Base-by-base conservation (phyloP, 2,329 filamentous ascomycete genomes). In the Thielaviopsis euricoi region DNA sequence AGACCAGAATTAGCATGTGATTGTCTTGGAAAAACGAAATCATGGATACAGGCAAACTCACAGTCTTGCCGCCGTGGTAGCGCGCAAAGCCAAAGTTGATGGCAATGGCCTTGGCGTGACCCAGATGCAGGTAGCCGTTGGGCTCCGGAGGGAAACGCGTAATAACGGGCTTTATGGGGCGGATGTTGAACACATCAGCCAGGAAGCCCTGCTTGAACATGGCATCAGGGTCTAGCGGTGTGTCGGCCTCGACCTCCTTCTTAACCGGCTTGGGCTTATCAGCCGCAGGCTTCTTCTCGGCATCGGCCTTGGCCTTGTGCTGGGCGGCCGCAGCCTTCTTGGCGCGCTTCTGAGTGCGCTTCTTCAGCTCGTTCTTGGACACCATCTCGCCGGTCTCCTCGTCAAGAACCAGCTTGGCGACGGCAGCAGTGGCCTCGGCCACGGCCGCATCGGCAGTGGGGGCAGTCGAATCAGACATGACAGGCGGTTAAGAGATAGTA, bases 31-130 rank as follows among this genome's bases (percentile, higher is more conserved):
- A n/a, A n/a, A n/a, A n/a, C n/a, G n/a, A n/a, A n/a, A n/a, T n/a
- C n/a, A 33, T 53, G 6, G 5, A 60, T 58, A 59, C 22, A 40
- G 17, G 15, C 15, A 40, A 19, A 63, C 65, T 66, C 61, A 68
- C 66, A 52, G 67, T 70, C 61, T 83, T 75, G 60, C 91, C 91
- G 40, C 85, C 86, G 67, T 95, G 87, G 66, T 84, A 83, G 66
- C 80, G 82, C 15, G 93, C 91, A 68, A 96, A 97, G 6, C 91
- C 91, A 71, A 97, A 97, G 72, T 97, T 96, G 70, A 97, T 82
- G 0, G 89, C 86, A 69, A 97, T 96, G 22, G 93, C 91, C 74
- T 97, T 97, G 63, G 86, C 87, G 68, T 97, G 93, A 21, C 91
- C 91, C 64, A 97, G 86, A 67, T 96, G 90, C 10, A 96, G 79